Conservation (phyloP, 1,139 yeast species). For the Taphrina pruni region DNA sequence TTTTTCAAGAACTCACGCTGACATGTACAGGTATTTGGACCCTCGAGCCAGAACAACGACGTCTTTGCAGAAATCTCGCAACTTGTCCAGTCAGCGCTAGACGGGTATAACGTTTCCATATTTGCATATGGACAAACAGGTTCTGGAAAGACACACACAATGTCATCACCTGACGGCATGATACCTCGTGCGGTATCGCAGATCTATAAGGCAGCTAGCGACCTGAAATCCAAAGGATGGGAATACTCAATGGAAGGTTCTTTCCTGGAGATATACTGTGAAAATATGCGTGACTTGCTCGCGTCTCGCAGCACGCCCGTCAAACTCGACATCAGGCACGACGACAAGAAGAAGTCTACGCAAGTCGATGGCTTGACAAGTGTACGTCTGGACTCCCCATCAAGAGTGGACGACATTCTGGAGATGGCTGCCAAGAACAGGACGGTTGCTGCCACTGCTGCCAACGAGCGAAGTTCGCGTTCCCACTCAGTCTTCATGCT, state of each 20-base stretch:
- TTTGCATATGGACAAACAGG: slow-evolving; percentile 99
- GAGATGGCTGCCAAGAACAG: slow-evolving; percentile 65
- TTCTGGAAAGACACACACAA: slow-evolving; percentile 91
- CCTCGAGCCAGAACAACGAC: slow-evolving; percentile 60
- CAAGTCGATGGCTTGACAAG: slow-evolving; percentile 65
- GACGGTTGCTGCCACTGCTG: slow-evolving; percentile 79
- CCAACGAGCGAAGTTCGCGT: slow-evolving; percentile 79
- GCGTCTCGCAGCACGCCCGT: slow-evolving; percentile 49
- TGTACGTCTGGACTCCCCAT: slow-evolving; percentile 58
- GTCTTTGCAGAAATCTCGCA: slow-evolving; percentile 87
- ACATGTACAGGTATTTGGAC: slow-evolving; percentile 63
- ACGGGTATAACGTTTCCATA: slow-evolving; percentile 83
- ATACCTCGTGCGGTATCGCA: slow-evolving; percentile 77
- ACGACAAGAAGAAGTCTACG: slow-evolving; percentile 61
- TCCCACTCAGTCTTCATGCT: slow-evolving; percentile 77
- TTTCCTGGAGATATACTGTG: slow-evolving; percentile 89
- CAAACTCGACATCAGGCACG: slow-evolving; percentile 78
- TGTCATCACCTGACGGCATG: slow-evolving; percentile 81
- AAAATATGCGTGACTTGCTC: slow-evolving; percentile 72
- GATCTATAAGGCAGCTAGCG: slow-evolving; percentile 67
- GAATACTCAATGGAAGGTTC: slow-evolving; percentile 69
- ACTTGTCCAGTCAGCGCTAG: slow-evolving; percentile 83
- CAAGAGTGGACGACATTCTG: slow-evolving; percentile 61
- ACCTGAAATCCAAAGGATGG: slow-evolving; percentile 68
- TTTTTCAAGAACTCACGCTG: not conserved